Evolutionary conservation across 2,329 filamentous ascomycete genomes (phyloP).

Genomic region (Didymella pomorum): DNA sequence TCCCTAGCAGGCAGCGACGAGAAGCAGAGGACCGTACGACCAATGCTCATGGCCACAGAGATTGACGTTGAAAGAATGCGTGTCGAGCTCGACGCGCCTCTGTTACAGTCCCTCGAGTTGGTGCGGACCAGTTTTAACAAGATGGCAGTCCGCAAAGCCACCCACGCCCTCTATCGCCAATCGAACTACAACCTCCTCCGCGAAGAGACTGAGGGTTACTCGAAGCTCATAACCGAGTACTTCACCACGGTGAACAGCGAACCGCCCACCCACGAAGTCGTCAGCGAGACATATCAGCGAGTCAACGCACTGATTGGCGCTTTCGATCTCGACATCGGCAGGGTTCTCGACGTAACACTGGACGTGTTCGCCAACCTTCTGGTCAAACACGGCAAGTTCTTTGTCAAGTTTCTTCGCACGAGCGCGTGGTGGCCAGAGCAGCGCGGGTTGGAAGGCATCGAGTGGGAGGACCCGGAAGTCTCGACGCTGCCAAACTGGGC

Average conservation of each 20-base stretch:
- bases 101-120: slow-evolving; percentile 78
- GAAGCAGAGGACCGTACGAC: slow-evolving; percentile 64
- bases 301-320: slow-evolving; percentile 95
- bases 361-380: slow-evolving; percentile 94
- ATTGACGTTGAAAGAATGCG: slow-evolving; percentile 78
- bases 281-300: slow-evolving; percentile 85
- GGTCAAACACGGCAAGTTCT: slow-evolving; percentile 92
- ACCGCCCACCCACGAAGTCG: slow-evolving; percentile 76
- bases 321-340: slow-evolving; percentile 94
- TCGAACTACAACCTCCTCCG: slow-evolving; percentile 95
- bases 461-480: slow-evolving; percentile 59
- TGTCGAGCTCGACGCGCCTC: slow-evolving; percentile 78
- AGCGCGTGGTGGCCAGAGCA: slow-evolving; percentile 96
- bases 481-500: slow-evolving; percentile 87
- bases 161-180: slow-evolving; percentile 91
- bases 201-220: slow-evolving; percentile 96
- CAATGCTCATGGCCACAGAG: slow-evolving; percentile 75
- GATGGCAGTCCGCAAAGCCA: slow-evolving; percentile 86
- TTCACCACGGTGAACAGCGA: slow-evolving; percentile 85
- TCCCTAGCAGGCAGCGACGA: slow-evolving; percentile 78
- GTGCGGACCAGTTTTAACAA: slow-evolving; percentile 85
- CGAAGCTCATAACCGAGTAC: slow-evolving; percentile 93
- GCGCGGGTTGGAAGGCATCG: slow-evolving; percentile 62
- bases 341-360: slow-evolving; percentile 91
- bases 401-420: slow-evolving; percentile 86